Conservation (phyloP, 805 yeast genomes). For the Zygosaccharomyces pseudorouxii region DNA sequence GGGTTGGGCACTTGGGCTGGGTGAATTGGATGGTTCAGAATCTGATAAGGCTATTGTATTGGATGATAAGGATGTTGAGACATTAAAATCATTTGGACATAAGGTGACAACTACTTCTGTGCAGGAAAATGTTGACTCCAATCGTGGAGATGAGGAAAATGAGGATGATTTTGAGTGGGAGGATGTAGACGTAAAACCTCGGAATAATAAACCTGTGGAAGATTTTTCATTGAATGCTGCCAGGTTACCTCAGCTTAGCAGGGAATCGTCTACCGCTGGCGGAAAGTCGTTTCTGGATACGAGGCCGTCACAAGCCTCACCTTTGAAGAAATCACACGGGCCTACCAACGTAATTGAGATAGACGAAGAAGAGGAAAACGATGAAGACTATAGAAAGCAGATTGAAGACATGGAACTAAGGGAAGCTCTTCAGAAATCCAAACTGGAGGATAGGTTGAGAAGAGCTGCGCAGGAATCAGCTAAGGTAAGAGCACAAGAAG, state of each 20-base stretch:
- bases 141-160: slow-evolving; percentile 25
- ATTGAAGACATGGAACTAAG: slow-evolving; percentile 16
- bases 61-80: slow-evolving; percentile 35
- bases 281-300: slow-evolving; percentile 32
- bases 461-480: slow-evolving; percentile 2
- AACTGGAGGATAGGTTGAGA: neutral
- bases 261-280: slow-evolving; percentile 19
- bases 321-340: slow-evolving; percentile 13
- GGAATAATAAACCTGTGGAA: slow-evolving; percentile 22
- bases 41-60: slow-evolving; percentile 46
- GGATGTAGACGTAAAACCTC: slow-evolving; percentile 48
- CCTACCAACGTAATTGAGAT: slow-evolving; percentile 5
- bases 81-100: slow-evolving; percentile 6
- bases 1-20: slow-evolving; percentile 78
- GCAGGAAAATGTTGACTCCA: slow-evolving; percentile 11
- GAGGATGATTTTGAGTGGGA: slow-evolving; percentile 57
- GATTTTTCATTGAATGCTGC: slow-evolving; percentile 42
- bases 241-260: slow-evolving; percentile 34
- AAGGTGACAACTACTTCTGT: neutral
- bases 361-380: slow-evolving; percentile 8
- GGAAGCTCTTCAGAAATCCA: slow-evolving; percentile 1
- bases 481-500: slow-evolving; percentile 6
- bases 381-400: neutral
- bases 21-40: slow-evolving; percentile 40
- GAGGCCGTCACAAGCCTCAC: slow-evolving; percentile 22